These are phyloP conservation scores for Mortierella sp. DNA, from an alignment of 371 early-diverging fungal species.

Conservation along the genomic window DNA sequence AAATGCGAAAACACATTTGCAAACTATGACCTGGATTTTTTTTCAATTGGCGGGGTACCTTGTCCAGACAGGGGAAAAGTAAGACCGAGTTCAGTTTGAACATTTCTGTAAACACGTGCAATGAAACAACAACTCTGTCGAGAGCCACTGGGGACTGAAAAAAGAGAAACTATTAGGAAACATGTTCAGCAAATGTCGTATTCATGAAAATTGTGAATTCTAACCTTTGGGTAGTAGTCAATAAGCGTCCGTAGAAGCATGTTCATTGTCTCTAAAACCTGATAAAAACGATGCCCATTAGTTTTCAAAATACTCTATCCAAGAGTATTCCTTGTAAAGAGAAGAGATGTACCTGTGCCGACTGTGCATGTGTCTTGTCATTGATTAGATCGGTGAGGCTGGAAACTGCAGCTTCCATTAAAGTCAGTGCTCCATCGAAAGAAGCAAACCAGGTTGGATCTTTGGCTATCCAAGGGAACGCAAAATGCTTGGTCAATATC, in stretches of 20 bases:
- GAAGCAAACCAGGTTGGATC: conserved; percentile 15
- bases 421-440: conserved; percentile 45
- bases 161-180: background rate
- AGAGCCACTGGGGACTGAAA: conserved; percentile 22
- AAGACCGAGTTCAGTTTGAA: conserved; percentile 35
- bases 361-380: conserved; percentile 22
- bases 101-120: conserved; percentile 41
- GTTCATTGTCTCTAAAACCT: conserved; percentile 37
- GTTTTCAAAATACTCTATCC: background rate
- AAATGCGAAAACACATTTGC: background rate
- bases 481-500: background rate
- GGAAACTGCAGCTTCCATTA: conserved; percentile 45
- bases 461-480: conserved; percentile 16
- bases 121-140: conserved; percentile 27
- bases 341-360: conserved; percentile 9
- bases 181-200: background rate
- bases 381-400: conserved; percentile 34
- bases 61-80: conserved; percentile 55
- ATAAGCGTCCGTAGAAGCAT: conserved; percentile 29
- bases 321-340: background rate
- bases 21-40: too few relatives aligned
- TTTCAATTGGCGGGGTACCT: conserved; percentile 47
- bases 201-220: background rate
- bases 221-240: conserved; percentile 38
- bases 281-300: background rate